A percentile compares a stretch with the other conserved stretches of the same genome.
Evolutionary conservation across 495 filamentous ascomycete species (phyloP).

Genomic region (Friedmanniomyces endolithicus): DNA sequence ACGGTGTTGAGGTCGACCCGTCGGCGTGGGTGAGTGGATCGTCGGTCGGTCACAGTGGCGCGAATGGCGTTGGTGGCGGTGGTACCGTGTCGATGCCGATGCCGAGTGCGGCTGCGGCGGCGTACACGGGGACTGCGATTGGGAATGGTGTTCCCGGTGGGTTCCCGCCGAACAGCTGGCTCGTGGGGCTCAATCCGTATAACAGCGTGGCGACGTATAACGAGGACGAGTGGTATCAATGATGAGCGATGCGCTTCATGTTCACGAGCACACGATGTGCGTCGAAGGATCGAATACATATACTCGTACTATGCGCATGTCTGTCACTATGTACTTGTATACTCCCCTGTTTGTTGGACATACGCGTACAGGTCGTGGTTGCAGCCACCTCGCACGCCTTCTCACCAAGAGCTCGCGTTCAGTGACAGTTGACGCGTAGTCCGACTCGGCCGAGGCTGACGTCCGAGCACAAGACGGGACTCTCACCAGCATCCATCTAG

Average conservation of each 20-base stretch:
- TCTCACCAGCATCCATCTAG: too few species aligned
- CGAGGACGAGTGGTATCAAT: constrained; percentile 18
- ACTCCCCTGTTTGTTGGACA: too few species aligned
- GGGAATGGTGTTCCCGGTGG: neutral
- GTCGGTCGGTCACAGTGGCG: neutral
- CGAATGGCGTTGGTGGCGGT: neutral
- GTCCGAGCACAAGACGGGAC: too few species aligned
- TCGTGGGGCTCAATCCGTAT: constrained; percentile 1
- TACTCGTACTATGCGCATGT: too few species aligned
- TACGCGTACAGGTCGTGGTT: too few species aligned
- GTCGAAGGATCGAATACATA: too few species aligned
- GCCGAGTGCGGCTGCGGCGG: neutral
- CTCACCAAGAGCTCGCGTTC: too few species aligned
- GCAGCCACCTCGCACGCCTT: too few species aligned
- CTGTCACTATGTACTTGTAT: too few species aligned
- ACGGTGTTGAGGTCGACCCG: constrained; percentile 3
- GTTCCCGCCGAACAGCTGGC: neutral
- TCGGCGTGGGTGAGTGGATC: constrained; percentile 1
- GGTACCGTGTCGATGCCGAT: neutral
- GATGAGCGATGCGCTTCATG: neutral
- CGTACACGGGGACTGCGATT: neutral
- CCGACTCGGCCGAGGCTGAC: too few species aligned
- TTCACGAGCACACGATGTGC: too few species aligned
- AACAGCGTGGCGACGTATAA: constrained; percentile 10
- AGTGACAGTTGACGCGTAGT: too few species aligned